Base-by-base conservation (phyloP, 495 filamentous ascomycete genomes). In the Neurospora intermedia region DNA sequence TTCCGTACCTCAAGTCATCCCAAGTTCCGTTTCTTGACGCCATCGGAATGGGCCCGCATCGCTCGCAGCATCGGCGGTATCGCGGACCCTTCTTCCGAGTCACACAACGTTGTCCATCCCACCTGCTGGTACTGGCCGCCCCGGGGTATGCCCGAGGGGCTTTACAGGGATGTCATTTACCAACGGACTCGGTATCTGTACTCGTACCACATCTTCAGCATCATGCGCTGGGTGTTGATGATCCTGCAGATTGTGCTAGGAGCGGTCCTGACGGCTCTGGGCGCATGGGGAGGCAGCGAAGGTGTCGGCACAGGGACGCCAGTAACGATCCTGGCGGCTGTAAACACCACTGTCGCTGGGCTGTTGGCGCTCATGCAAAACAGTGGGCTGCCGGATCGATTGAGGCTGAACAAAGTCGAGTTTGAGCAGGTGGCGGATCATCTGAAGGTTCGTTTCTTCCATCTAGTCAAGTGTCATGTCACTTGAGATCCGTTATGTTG, bases 281-380 rank as follows among this genome's bases (percentile, higher is more conserved):
- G 84, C 1, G 82, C 82, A 2, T 42, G 81, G 27, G 45, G 79
- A 3, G 31, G 43, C 10, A 77, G 74, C 31, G 15, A 78, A 6
- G 79, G 79, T 1, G 31, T 48, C 16, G 76, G 74, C 23, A n/a
- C 77, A 4, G 79, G 80, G 16, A 80, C 75, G 2, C 75, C 79
- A 41, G 83, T 86, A 59, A 87, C 85, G 2, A 72, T 83, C 16
- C 78, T 87, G 5, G 86, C 84, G 2, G 84, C 84, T 15, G 71
- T 84, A 69, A 87, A 86, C 76, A 87, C 86, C 0, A 77, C 85
- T 23, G 76, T 82, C 8, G 85, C 85, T 23, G 86, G 86, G 8
- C 71, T 87, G 10, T 77, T 87, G 3, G 86, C 83, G 13, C 73
- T 87, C 43, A 71, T 87, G 74, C 84, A 86, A 76, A 86, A 86